phyloP scores from a whole-genome alignment of 495 filamentous ascomycete species.

The Annulohypoxylon bovei region DNA sequence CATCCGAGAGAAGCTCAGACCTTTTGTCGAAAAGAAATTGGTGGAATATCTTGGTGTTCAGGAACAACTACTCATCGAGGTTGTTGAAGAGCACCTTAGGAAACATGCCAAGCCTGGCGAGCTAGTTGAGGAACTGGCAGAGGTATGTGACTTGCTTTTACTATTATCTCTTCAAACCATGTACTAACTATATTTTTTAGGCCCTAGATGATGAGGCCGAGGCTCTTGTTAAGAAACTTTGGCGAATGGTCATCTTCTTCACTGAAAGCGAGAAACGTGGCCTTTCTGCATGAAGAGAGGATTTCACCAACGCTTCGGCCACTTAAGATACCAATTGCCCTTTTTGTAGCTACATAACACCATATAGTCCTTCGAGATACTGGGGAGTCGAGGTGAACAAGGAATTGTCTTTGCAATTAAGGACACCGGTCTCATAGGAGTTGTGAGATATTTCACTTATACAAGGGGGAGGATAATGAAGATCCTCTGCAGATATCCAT shows the following conservation, averaged over 20 bases:
- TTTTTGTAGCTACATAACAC: constrained; percentile 2
- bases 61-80: constrained; percentile 93
- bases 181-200: constrained; percentile 53
- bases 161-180: constrained; percentile 10
- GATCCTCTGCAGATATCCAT: background rate
- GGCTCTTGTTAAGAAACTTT: constrained; percentile 92
- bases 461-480: background rate
- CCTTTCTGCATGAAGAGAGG: constrained; percentile 66
- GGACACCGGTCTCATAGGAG: background rate
- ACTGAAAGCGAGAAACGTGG: constrained; percentile 95
- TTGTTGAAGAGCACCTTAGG: constrained; percentile 87
- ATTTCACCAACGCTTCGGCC: background rate
- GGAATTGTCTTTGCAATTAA: background rate
- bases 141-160: constrained; percentile 65
- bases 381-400: background rate
- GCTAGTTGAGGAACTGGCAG: constrained; percentile 83
- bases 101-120: constrained; percentile 80
- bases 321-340: background rate
- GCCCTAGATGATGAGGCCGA: constrained; percentile 95
- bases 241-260: constrained; percentile 99
- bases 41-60: constrained; percentile 96
- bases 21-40: constrained; percentile 98
- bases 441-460: background rate
- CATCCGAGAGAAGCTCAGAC: constrained; percentile 85
- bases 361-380: background rate